Evolutionary conservation across 176 grass and related monocot species (phyloP).

Genomic region (Chrysopogon serrulatus): DNA sequence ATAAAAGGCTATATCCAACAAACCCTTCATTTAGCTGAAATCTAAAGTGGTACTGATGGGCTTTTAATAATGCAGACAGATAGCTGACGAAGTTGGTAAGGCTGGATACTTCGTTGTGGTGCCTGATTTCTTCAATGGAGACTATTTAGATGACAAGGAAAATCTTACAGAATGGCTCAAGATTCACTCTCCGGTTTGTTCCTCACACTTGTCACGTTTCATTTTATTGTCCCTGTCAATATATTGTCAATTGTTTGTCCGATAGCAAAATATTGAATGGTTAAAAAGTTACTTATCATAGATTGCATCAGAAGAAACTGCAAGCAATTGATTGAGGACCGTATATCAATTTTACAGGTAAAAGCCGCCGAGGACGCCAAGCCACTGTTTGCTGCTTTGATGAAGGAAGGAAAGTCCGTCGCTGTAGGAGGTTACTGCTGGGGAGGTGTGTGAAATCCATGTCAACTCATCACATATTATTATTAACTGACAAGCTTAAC

Average conservation of each 20-base stretch:
- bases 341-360: slow-evolving; percentile 1
- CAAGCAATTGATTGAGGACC: neutral
- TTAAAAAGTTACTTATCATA: neutral
- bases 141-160: neutral
- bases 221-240: too few species aligned
- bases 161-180: slow-evolving; percentile 12
- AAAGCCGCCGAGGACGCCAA: slow-evolving; percentile 20
- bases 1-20: too few species aligned
- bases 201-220: neutral
- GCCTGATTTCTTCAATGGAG: slow-evolving; percentile 21
- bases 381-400: slow-evolving; percentile 16
- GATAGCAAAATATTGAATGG: too few species aligned
- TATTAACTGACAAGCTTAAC: too few species aligned
- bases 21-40: neutral
- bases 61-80: neutral
- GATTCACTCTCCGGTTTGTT: slow-evolving; percentile 1
- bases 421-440: slow-evolving; percentile 33
- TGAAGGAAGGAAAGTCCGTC: neutral
- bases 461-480: neutral
- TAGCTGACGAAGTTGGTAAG: slow-evolving; percentile 15
- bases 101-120: slow-evolving; percentile 36
- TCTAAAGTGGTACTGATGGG: too few species aligned
- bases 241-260: too few species aligned
- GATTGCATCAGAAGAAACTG: neutral
- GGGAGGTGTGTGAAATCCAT: slow-evolving; percentile 19